Base-by-base conservation (phyloP, 2,329 filamentous ascomycete genomes). In the Aspergillus sp. region DNA sequence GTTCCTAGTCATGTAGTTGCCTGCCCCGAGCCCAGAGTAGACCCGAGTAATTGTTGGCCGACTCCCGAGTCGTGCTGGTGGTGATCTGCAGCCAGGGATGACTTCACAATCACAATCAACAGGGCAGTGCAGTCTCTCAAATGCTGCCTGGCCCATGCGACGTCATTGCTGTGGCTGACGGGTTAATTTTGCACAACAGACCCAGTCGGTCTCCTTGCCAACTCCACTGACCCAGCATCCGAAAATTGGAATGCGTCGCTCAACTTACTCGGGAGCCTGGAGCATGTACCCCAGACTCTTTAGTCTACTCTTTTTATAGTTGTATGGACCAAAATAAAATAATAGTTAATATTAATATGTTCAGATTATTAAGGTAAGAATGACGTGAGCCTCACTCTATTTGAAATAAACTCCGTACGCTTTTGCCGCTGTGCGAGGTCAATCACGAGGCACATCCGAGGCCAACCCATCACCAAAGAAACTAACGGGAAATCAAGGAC, bases 401-500 rank as follows among this genome's bases (percentile, higher is more conserved):
- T 21, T 27, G 9, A 31, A 31, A 31, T 31, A 23, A 33, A 57
- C 49, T 39, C 54, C 40, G 41, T 46, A 31, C 27, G 27, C 9
- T 31, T 31, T 31, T 31, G 27, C 27, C 27, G 27, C 27, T 31
- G 27, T 31, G 27, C 27, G 21, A 21, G 48, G 33, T 40, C n/a
- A 48, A 33, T 25, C 47, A 46, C 53, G 44, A 51, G 31, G 55
- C 41, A 57, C 39, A 56, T 37, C 50, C 48, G 39, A 55, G 37
- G 25, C 21, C 43, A 61, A 55, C 54, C 45, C 57, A 61, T 51
- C 46, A 43, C 51, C 25, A 59, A 35, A 55, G 27, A 41, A 46
- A 53, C n/a, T 44, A 52, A 48, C 47, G 23, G 45, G 53, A 44
- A 23, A 46, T 62, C 52, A 64, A 51, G 49, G 55, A 55, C 65